Conservation (phyloP, 352 stramenopile genomes). For the Discostella stelligera region DNA sequence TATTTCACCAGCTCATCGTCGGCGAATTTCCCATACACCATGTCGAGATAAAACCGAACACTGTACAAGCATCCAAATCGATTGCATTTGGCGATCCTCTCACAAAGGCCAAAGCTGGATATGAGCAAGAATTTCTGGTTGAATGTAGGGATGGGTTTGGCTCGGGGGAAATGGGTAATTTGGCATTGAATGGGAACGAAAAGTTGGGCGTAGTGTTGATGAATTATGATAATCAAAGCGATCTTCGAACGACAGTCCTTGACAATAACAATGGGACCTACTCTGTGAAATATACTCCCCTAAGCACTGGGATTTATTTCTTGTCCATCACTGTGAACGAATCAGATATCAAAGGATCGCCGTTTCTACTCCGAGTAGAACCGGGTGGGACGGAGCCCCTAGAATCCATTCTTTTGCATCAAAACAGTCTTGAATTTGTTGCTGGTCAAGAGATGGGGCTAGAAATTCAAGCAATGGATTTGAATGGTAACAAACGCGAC, state of each 20-base stretch:
- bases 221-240: slow-evolving; percentile 13
- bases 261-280: slow-evolving; percentile 49
- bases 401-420: slow-evolving; percentile 11
- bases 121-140: slow-evolving; percentile 28
- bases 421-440: slow-evolving; percentile 10
- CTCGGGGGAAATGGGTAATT: slow-evolving; percentile 15
- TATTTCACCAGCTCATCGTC: slow-evolving; percentile 25
- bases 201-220: background rate
- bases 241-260: slow-evolving; percentile 18
- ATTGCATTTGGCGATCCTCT: slow-evolving; percentile 25
- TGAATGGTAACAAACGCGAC: slow-evolving; percentile 21
- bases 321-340: slow-evolving; percentile 22
- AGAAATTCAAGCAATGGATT: slow-evolving; percentile 30
- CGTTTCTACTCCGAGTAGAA: slow-evolving; percentile 37
- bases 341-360: slow-evolving; percentile 37
- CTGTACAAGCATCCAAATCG: slow-evolving; percentile 17
- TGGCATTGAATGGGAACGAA: slow-evolving; percentile 17
- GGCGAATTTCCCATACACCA: slow-evolving; percentile 14
- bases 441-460: slow-evolving; percentile 11
- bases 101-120: slow-evolving; percentile 20
- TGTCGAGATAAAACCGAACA: slow-evolving; percentile 28
- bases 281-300: slow-evolving; percentile 23
- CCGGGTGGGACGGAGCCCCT: slow-evolving; percentile 20
- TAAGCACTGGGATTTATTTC: slow-evolving; percentile 20
- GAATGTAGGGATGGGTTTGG: slow-evolving; percentile 35